Evolutionary conservation across 129 eudicot genomes (phyloP).

Genomic region (Mikania micrantha): DNA sequence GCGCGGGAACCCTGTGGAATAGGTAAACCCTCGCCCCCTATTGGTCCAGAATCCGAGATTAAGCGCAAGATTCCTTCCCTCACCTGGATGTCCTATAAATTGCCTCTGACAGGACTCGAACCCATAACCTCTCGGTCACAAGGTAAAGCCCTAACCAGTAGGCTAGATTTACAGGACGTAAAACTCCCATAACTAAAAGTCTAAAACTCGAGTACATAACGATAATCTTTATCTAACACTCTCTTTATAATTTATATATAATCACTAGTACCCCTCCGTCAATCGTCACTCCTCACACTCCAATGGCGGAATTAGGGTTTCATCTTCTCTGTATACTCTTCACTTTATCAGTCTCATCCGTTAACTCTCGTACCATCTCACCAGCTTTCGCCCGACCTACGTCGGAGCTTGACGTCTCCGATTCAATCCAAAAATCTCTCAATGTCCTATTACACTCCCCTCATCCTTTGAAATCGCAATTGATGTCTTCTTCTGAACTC

Average conservation of each 20-base stretch:
- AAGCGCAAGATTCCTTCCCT: too few relatives aligned
- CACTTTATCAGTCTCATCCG: slow-evolving; percentile 18
- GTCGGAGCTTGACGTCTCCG: slow-evolving; percentile 41
- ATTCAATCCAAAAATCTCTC: slow-evolving; percentile 40
- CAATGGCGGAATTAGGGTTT: slow-evolving; percentile 39
- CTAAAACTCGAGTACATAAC: too few relatives aligned
- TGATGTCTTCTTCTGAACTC: background rate
- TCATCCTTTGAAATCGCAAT: slow-evolving; percentile 3
- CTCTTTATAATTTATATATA: background rate
- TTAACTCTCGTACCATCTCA: slow-evolving; percentile 34
- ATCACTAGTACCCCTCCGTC: background rate
- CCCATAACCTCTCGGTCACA: too few relatives aligned
- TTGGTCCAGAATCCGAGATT: too few relatives aligned
- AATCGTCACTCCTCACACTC: slow-evolving; percentile 1
- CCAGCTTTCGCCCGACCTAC: slow-evolving; percentile 10
- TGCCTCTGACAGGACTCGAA: too few relatives aligned
- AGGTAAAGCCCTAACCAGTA: too few relatives aligned
- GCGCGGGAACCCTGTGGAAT: too few relatives aligned
- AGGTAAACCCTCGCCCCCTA: too few relatives aligned
- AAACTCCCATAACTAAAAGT: too few relatives aligned
- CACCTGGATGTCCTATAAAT: too few relatives aligned
- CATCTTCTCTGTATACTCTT: slow-evolving; percentile 7
- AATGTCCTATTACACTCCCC: slow-evolving; percentile 26
- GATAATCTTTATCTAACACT: slow-evolving; percentile 1
- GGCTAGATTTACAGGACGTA: too few relatives aligned